Evolutionary conservation across 371 early-diverging fungal genomes (phyloP), one percentile per base, ranked within the genome.

Genomic region (Saksenaea oblongispora): DNA sequence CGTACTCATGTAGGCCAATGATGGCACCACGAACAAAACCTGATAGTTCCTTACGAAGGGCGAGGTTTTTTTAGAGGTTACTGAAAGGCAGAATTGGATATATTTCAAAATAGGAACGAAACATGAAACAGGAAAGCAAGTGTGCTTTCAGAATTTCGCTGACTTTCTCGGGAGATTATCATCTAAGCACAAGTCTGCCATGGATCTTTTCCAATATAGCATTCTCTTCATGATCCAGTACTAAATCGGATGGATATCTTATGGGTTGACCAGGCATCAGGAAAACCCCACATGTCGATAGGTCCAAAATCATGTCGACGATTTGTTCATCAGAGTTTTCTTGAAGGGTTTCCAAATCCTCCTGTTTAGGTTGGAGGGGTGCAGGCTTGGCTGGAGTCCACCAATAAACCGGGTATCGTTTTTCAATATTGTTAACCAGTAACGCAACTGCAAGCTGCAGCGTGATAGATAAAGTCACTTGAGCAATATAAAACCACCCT

Each of bases 321-420:
- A 17, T 22, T 17, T 22, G 18, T 8, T 1, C 11, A n/a, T 11
- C 2, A 14, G 15, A 5, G 39, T 2, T 11, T 11, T 39, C 39
- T 39, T 39, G 15, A 39, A 39, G 2, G 5, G n/a, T n/a, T 3
- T n/a, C n/a, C 39, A 39, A 11, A 3, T 14, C 39, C 2, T 39
- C 39, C 39, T 39, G 2, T 11, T 11, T 11, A 39, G 15, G 2
- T 14, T 11, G n/a, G 39, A 5, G 2, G 39, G n/a, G 2, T 11
- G 39, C n/a, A 39, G 14, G 14, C 42, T 41, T 17, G 1, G 36
- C 36, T 9, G 79, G 76, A 5, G 76, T 64, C 75, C 88, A 88
- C 91, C 90, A 93, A 69, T 84, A 91, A 11, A 72, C 54, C 0
- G 92, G 92, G 55, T 90, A 93, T 27, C 76, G 76, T 26, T 90